These are phyloP conservation scores for Plicaturopsis crispa DNA, from an alignment of 768 basidiomycete genomes.

Conservation along the genomic window DNA sequence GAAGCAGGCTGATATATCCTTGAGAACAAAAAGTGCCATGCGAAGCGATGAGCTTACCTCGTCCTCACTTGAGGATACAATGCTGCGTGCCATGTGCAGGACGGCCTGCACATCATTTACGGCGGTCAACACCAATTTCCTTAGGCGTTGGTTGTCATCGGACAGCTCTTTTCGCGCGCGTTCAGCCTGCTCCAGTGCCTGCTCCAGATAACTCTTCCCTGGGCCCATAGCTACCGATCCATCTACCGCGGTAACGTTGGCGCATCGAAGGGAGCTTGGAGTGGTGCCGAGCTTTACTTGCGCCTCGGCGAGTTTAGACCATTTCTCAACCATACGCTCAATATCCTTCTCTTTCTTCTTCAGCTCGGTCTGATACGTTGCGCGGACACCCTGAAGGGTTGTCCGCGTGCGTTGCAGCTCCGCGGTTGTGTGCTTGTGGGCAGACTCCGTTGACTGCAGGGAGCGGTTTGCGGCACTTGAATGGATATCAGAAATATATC, in stretches of 20 bases:
- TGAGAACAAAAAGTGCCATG: slow-evolving; percentile 3
- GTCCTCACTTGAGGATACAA: slow-evolving; percentile 34
- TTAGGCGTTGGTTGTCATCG: slow-evolving; percentile 59
- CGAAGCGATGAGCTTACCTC: slow-evolving; percentile 29
- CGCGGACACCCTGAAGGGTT: slow-evolving; percentile 58
- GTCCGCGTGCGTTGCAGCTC: slow-evolving; percentile 72
- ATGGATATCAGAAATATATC: slow-evolving; percentile 2
- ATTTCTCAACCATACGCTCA: slow-evolving; percentile 67
- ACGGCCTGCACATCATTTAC: slow-evolving; percentile 61
- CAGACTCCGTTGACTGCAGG: slow-evolving; percentile 50
- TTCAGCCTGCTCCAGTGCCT: slow-evolving; percentile 70
- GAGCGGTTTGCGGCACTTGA: slow-evolving; percentile 43
- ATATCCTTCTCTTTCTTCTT: slow-evolving; percentile 79
- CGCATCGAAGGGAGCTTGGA: slow-evolving; percentile 37
- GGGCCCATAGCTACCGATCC: slow-evolving; percentile 38
- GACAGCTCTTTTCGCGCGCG: slow-evolving; percentile 49
- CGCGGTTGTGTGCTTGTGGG: slow-evolving; percentile 61
- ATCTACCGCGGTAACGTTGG: slow-evolving; percentile 41
- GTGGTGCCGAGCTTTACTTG: slow-evolving; percentile 50
- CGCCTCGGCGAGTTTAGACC: slow-evolving; percentile 61
- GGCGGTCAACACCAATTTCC: slow-evolving; percentile 48
- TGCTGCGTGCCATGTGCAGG: slow-evolving; percentile 35
- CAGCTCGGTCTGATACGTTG: slow-evolving; percentile 61
- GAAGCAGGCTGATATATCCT: slow-evolving; percentile 27
- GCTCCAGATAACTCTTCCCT: slow-evolving; percentile 51